A percentile compares a stretch with the other conserved stretches of the same genome.
phyloP scores from a whole-genome alignment of 2,329 filamentous ascomycete species.

The Hymenoscyphus occultus region DNA sequence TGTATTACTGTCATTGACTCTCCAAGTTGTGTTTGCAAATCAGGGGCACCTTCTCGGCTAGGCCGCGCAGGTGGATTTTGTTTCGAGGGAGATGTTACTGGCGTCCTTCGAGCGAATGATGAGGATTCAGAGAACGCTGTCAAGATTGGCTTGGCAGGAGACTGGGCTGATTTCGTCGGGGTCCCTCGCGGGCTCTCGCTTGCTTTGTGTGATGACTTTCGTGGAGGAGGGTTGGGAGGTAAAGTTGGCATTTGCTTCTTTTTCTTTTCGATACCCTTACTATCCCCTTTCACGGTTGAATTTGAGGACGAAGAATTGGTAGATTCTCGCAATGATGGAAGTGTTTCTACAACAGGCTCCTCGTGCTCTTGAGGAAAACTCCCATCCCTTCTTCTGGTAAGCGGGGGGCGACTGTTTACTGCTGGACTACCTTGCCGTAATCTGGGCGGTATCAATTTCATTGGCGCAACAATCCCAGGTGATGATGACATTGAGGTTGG shows the following conservation, averaged over 20 bases:
- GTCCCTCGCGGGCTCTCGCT: conserved; percentile 39
- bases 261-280: conserved; percentile 31
- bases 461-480: conserved; percentile 54
- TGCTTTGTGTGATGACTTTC: conserved; percentile 59
- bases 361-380: conserved; percentile 53
- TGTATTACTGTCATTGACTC: conserved; percentile 56
- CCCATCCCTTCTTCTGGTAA: conserved; percentile 56
- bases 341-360: conserved; percentile 45
- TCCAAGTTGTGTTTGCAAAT: conserved; percentile 55
- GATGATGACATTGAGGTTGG: conserved; percentile 77
- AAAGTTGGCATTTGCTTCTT: conserved; percentile 45
- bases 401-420: conserved; percentile 52
- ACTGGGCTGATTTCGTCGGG: conserved; percentile 40
- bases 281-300: conserved; percentile 59
- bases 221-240: conserved; percentile 59
- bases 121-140: conserved; percentile 17
- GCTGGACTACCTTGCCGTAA: conserved; percentile 53
- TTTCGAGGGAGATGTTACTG: conserved; percentile 21
- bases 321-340: conserved; percentile 67
- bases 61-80: conserved; percentile 53
- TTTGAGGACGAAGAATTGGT: conserved; percentile 70
- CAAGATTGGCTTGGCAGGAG: conserved; percentile 34
- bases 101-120: conserved; percentile 13
- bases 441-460: conserved; percentile 42
- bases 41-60: conserved; percentile 65